Base-by-base conservation (phyloP, 768 basidiomycete species). In the Termitomyces sp. region DNA sequence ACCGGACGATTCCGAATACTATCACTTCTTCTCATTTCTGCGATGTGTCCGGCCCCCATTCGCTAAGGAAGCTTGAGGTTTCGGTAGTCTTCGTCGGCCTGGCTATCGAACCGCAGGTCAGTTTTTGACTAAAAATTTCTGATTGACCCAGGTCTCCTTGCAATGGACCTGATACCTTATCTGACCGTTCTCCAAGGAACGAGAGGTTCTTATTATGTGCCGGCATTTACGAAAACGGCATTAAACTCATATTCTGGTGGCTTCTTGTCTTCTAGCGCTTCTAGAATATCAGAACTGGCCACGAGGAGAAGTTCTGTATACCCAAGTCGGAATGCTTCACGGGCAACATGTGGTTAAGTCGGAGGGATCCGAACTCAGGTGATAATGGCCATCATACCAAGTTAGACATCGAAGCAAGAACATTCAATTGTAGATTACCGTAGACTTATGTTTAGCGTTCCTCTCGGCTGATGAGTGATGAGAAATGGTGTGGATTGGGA, bases 371-470 rank as follows among this genome's bases (percentile, higher is more conserved):
- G 31, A 4, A 10, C 36, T 34, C 37, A 17, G 48, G 42, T 46
- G 20, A 45, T 43, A 8, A 43, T 56, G 60, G 63, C 48, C 63
- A 59, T 64, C 56, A 61, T 57, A 32, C 15, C 40, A 42, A 51
- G 29, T 37, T 38, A 8, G 58, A 55, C 57, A 58, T 60, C 46
- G 48, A 59, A 49, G 57, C 58, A 50, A 32, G 32, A 37, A 32
- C 56, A 48, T 50, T 25, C 46, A 43, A 56, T n/a, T 32, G 17
- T 55, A 55, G 40, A 32, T 32, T 43, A 32, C 54, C 31, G 53
- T 29, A 14, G 37, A 17, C 32, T 29, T 7, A 10, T 40, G 29
- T 25, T 54, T 29, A 36, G 10, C 14, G 29, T 45, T 17, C 1
- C 31, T 54, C 40, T 48, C 37, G 36, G n/a, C 42, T 31, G 25